These are phyloP conservation scores for Talaromyces sp. DNA, from an alignment of 2,329 filamentous ascomycete genomes.

Conservation along the genomic window DNA sequence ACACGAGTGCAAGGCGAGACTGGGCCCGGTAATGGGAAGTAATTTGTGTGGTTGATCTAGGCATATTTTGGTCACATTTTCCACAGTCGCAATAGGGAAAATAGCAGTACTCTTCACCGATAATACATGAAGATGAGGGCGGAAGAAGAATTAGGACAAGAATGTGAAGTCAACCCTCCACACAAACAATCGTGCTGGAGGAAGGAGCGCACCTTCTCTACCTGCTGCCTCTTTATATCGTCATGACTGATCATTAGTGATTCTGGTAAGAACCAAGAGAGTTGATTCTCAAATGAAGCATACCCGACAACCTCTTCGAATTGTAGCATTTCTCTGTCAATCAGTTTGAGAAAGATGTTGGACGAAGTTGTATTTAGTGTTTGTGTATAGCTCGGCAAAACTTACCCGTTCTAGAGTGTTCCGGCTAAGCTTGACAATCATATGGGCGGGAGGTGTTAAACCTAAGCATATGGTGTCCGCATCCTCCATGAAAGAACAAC, in stretches of 20 bases:
- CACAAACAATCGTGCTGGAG: not conserved
- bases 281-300: not conserved
- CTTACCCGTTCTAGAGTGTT: not conserved
- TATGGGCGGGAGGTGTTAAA: not conserved
- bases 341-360: not conserved
- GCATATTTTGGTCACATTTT: not conserved
- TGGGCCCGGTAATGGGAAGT: not conserved
- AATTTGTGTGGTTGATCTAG: not conserved
- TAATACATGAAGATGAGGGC: too few relatives aligned
- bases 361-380: not conserved
- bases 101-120: too few relatives aligned
- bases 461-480: constrained; percentile 6
- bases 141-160: too few relatives aligned
- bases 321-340: not conserved
- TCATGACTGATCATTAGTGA: not conserved
- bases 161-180: not conserved
- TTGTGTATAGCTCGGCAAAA: constrained; percentile 6
- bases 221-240: not conserved
- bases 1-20: too few relatives aligned
- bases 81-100: not conserved
- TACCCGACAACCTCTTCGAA: too few relatives aligned
- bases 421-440: constrained; percentile 4
- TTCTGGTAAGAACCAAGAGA: not conserved
- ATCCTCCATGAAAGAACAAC: not conserved
- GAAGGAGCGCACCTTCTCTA: not conserved